Evolutionary conservation across 2,329 filamentous ascomycete species (phyloP).

Genomic region (Penicillium sp.): DNA sequence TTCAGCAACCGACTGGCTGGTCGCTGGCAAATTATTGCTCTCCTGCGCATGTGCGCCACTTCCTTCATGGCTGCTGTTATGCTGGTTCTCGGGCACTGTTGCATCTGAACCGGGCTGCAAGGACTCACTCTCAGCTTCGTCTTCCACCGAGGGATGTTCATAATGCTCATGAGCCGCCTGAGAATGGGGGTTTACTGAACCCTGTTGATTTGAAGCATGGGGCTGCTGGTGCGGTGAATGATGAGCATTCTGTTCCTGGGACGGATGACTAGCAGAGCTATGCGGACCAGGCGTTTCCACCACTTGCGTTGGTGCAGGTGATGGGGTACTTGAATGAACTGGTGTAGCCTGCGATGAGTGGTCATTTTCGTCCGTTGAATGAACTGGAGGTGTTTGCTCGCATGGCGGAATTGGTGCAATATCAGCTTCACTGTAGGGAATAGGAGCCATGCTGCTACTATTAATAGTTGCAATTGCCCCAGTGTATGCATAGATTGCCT

Average conservation of each 20-base stretch:
- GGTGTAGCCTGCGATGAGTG: background rate
- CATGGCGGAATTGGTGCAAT: conserved; percentile 6
- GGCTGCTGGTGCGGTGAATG: background rate
- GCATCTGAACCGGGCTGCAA: background rate
- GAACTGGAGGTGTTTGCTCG: background rate
- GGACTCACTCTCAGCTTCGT: background rate
- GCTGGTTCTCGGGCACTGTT: background rate
- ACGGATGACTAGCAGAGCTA: background rate
- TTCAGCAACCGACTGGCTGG: background rate
- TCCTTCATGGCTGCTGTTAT: background rate
- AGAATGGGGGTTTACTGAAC: background rate
- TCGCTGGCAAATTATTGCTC: background rate
- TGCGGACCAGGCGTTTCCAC: background rate
- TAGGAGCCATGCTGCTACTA: background rate
- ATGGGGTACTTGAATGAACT: background rate
- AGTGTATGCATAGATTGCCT: background rate
- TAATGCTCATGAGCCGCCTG: background rate
- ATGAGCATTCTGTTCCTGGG: background rate
- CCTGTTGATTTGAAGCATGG: background rate
- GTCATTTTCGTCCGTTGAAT: background rate
- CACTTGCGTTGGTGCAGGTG: background rate
- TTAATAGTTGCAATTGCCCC: background rate
- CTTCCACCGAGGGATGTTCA: background rate
- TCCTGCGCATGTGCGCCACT: background rate
- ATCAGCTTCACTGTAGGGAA: background rate